Evolutionary conservation across 1,284 basidiomycete species (phyloP).

Genomic region (Erythrobasidium hasegawianum): DNA sequence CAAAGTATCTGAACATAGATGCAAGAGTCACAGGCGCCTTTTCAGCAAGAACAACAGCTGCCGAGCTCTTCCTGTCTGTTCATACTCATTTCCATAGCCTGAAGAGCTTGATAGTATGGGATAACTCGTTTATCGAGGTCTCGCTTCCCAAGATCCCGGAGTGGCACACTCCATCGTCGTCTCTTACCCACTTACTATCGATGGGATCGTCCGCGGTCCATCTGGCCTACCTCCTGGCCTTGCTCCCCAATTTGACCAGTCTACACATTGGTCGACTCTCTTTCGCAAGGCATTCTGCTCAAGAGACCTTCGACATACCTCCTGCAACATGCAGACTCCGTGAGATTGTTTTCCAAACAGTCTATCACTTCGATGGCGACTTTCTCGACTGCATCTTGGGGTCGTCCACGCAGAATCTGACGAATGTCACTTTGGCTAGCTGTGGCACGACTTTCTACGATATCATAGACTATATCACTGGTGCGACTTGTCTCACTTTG

Average conservation of each 20-base stretch:
- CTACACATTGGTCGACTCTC: slow-evolving; percentile 21
- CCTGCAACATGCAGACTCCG: slow-evolving; percentile 6
- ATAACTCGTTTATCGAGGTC: background rate
- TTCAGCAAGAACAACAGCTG: background rate
- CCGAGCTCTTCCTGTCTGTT: no score
- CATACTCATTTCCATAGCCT: background rate
- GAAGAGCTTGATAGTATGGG: background rate
- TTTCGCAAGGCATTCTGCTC: background rate
- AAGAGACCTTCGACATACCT: no score
- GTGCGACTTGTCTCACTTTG: no score
- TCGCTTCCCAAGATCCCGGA: background rate
- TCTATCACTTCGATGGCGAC: slow-evolving; percentile 18
- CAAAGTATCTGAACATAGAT: no score
- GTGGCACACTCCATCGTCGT: background rate
- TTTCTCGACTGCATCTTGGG: slow-evolving; percentile 5
- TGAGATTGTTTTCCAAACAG: slow-evolving; percentile 10
- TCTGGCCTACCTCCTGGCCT: background rate
- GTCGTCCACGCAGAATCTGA: background rate
- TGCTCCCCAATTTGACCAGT: slow-evolving; percentile 2
- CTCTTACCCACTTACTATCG: slow-evolving; percentile 20
- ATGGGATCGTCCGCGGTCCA: slow-evolving; percentile 6
- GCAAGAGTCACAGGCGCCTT: no score
- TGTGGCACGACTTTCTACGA: no score
- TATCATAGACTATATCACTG: no score
- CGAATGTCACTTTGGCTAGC: no score